Evolutionary conservation across 192 early-diverging fungal species (phyloP), one percentile per base, ranked within the genome.

Genomic region (Coemansia javaensis): DNA sequence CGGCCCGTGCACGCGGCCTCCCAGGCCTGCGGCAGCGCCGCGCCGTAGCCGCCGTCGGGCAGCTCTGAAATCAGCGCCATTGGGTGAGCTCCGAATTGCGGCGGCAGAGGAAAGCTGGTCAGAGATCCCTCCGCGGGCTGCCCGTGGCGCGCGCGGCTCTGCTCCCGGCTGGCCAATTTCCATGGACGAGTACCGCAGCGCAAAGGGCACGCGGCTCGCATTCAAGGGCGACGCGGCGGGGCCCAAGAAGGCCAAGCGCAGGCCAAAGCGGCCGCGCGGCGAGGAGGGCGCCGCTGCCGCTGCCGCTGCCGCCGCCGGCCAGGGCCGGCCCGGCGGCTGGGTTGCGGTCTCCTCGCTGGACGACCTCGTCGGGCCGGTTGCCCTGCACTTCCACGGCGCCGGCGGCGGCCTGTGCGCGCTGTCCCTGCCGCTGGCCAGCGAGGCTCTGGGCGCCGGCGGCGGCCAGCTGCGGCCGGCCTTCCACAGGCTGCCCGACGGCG

Each of bases 21-120:
- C 68, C 68, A 72, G 9, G 50, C 30, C 10, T 27, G 48, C 18
- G 56, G 61, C n/a, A 63, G 56, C 20, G 50, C 50, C 0, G 60
- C 18, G 28, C 28, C 28, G 3, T 47, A 47, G 27, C 44, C 7
- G 8, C 39, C 24, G 10, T 36, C 44, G 17, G 53, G 51, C 13
- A 72, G 31, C 25, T 72, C 68, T 0, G 61, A 56, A 37, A 72
- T 52, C 22, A 63, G 49, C 1, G 27, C 56, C 68, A 71, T 71
- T 9, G 17, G 11, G n/a, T n/a, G n/a, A n/a, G n/a, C n/a, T n/a
- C n/a, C n/a, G n/a, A n/a, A n/a, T n/a, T n/a, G n/a, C n/a, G n/a
- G n/a, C n/a, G n/a, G n/a, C n/a, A n/a, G n/a, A n/a, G n/a, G n/a
- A n/a, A n/a, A n/a, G n/a, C n/a, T n/a, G n/a, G n/a, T n/a, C n/a